Evolutionary conservation across 179 eudicot genomes (phyloP), one percentile per base, ranked within the genome.

Genomic region (Patellifolia procumbens): DNA sequence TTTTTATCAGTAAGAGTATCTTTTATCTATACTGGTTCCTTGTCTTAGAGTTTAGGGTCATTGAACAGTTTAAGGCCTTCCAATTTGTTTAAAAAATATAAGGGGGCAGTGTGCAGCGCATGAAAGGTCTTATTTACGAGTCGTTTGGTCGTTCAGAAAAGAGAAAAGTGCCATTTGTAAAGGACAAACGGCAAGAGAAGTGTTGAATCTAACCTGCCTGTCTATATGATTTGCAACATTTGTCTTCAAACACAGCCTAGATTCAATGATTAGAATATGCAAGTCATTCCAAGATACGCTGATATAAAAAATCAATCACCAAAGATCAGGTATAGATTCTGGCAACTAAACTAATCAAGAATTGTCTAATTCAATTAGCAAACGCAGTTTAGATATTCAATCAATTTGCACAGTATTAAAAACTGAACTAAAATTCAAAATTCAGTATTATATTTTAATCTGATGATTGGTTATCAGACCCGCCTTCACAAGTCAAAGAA

Each of bases 191-290:
- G 84, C 76, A 51, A 78, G 66, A 52, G 81, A 78, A 73, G 79
- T 55, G 68, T 71, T 68, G 80, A 74, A 86, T 73, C 83, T 58
- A 62, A 84, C 85, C 87, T 78, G 87, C 79, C 87, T 77, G 81
- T 79, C 85, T 78, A 66, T 48, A 46, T 79, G 72, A 65, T 80
- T 78, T 81, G 53, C 68, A 64, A 59, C 74, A 65, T 68, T 78
- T 80, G 66, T 60, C 51, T 60, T 69, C 37, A 69, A 69, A 59
- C 32, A 72, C 59, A 70, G 39, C 68, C 39, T 70, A 64, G 65
- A 70, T 63, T 61, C 63, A 59, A 76, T 35, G 70, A 61, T 17
- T 45, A 72, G 35, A 63, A 77, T 59, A 68, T 58, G 12, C 81
- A 72, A 77, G 32, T n/a, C n/a, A n/a, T n/a, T n/a, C n/a, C n/a